A percentile compares a stretch with the other conserved stretches of the same genome.
These are phyloP conservation scores for Claviceps sorghi DNA, from an alignment of 2,329 filamentous ascomycete species.

Conservation along the genomic window DNA sequence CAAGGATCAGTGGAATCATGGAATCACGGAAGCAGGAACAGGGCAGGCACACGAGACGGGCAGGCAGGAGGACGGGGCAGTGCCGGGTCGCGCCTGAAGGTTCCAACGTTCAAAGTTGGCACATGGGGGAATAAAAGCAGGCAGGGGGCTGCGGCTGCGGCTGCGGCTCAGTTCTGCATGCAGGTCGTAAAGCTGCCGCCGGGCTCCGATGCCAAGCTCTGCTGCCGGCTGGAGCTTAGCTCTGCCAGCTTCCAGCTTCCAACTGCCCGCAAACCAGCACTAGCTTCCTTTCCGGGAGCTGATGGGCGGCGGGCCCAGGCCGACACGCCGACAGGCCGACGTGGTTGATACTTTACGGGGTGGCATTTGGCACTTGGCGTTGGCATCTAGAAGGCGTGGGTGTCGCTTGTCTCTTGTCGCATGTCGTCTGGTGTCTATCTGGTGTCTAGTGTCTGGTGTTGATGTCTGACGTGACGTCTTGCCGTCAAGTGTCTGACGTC, in stretches of 20 bases:
- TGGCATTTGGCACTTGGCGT: neutral
- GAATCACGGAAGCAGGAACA: neutral
- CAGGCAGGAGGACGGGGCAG: neutral
- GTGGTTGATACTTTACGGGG: no score
- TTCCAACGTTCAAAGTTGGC: neutral
- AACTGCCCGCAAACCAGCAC: neutral
- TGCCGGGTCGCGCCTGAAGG: no score
- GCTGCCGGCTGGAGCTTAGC: neutral
- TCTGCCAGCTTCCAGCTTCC: no score
- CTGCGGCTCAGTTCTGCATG: no score
- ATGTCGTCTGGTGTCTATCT: neutral
- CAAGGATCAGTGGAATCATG: neutral
- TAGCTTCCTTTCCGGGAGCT: no score
- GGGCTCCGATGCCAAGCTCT: neutral
- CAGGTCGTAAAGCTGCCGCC: conserved; percentile 3
- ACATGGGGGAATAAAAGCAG: neutral
- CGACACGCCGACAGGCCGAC: no score
- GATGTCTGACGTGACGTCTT: no score
- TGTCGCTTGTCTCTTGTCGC: no score
- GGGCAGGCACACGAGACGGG: neutral
- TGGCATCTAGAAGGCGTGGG: neutral
- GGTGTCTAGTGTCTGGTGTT: no score
- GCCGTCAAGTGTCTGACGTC: no score
- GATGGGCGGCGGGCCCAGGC: no score
- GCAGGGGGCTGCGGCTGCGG: neutral